Conservation (phyloP, 2,329 filamentous ascomycete genomes). For the Gremmenia infestans region DNA sequence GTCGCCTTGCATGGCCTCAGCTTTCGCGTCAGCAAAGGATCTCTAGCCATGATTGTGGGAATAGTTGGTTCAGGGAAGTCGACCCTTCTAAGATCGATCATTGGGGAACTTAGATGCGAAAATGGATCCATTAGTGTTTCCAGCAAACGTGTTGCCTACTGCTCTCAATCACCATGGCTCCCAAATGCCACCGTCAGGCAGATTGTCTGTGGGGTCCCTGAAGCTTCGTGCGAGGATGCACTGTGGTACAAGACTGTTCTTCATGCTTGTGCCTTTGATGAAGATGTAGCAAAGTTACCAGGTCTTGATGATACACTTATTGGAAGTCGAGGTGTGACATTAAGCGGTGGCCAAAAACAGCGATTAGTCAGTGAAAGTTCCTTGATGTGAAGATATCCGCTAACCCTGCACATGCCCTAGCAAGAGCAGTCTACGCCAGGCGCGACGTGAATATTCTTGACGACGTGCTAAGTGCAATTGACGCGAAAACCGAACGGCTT, state of each 20-base stretch:
- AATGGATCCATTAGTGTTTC: slow-evolving; percentile 3
- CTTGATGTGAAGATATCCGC: neutral
- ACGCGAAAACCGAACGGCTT: slow-evolving; percentile 37
- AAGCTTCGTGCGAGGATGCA: slow-evolving; percentile 15
- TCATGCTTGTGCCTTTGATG: slow-evolving; percentile 23
- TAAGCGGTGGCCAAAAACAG: slow-evolving; percentile 30
- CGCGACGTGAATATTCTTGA: slow-evolving; percentile 38
- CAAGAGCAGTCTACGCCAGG: slow-evolving; percentile 19
- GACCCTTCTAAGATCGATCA: slow-evolving; percentile 23
- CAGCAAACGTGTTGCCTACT: slow-evolving; percentile 33
- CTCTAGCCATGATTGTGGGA: slow-evolving; percentile 27
- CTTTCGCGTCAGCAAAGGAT: slow-evolving; percentile 4
- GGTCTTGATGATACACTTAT: slow-evolving; percentile 27
- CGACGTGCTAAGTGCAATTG: slow-evolving; percentile 42
- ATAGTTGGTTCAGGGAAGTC: slow-evolving; percentile 31
- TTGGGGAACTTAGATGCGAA: slow-evolving; percentile 19
- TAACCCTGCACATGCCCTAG: slow-evolving; percentile 20
- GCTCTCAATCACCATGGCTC: slow-evolving; percentile 42
- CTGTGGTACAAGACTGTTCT: slow-evolving; percentile 25
- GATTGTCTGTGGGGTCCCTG: slow-evolving; percentile 34
- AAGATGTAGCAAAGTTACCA: slow-evolving; percentile 23
- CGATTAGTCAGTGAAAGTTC: slow-evolving; percentile 5
- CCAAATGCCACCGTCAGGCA: slow-evolving; percentile 37
- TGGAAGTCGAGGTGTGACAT: slow-evolving; percentile 31
- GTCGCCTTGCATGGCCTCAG: slow-evolving; percentile 6